These are phyloP conservation scores for Xylariaceae sp. DNA, from an alignment of 2,329 filamentous ascomycete genomes.

Conservation along the genomic window DNA sequence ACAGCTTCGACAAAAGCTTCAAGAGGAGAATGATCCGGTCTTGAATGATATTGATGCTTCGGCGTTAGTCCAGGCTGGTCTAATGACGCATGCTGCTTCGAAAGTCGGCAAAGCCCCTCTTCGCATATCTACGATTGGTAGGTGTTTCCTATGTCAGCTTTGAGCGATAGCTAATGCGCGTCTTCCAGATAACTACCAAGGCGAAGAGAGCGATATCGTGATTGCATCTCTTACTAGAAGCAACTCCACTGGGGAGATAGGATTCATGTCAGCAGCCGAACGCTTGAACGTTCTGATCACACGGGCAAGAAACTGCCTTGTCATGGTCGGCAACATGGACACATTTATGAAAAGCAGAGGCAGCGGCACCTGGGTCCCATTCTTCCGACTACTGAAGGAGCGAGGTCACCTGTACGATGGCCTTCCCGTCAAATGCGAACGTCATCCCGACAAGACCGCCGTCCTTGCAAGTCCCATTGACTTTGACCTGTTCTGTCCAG, in stretches of 20 bases:
- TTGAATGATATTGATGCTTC: slow-evolving; percentile 65
- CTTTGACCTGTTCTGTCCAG: slow-evolving; percentile 18
- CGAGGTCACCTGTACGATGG: slow-evolving; percentile 39
- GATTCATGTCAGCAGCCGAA: slow-evolving; percentile 64
- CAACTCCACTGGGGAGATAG: slow-evolving; percentile 60
- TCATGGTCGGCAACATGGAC: slow-evolving; percentile 66
- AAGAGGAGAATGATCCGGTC: slow-evolving; percentile 55
- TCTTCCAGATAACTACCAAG: slow-evolving; percentile 71
- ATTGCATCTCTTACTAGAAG: slow-evolving; percentile 64
- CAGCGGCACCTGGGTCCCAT: slow-evolving; percentile 49
- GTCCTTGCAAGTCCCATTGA: slow-evolving; percentile 12
- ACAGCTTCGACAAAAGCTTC: slow-evolving; percentile 50
- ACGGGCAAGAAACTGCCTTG: slow-evolving; percentile 58
- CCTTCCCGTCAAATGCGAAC: slow-evolving; percentile 17
- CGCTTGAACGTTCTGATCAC: slow-evolving; percentile 68
- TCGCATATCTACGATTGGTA: slow-evolving; percentile 66
- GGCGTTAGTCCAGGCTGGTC: slow-evolving; percentile 59
- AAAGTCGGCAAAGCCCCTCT: slow-evolving; percentile 49
- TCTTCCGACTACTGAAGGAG: slow-evolving; percentile 52
- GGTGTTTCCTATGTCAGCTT: no score
- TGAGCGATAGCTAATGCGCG: no score
- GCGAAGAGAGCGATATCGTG: slow-evolving; percentile 71
- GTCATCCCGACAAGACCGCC: slow-evolving; percentile 18
- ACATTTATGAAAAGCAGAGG: slow-evolving; percentile 61
- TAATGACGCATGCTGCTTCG: slow-evolving; percentile 50